Percentiles rank a stretch among this genome's conserved stretches.
Evolutionary conservation across 805 yeast genomes (phyloP).

Genomic region (Myxozyma geophila): DNA sequence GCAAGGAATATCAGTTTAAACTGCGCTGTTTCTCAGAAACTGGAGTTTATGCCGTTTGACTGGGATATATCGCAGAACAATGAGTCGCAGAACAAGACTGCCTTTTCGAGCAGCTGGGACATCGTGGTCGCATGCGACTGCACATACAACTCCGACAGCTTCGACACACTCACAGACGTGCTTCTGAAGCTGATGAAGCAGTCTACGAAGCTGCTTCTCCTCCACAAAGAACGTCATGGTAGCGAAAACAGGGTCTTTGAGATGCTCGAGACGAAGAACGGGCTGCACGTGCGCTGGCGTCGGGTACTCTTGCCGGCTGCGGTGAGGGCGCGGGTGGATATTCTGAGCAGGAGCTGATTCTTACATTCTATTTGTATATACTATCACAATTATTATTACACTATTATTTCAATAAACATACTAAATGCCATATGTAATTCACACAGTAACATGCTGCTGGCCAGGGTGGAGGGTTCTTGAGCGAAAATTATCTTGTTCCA

Average conservation of each 20-base stretch:
- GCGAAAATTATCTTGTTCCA: too few species aligned
- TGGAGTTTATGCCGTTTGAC: constrained; percentile 46
- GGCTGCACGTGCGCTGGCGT: constrained; percentile 14
- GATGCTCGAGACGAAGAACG: constrained; percentile 26
- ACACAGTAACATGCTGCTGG: too few species aligned
- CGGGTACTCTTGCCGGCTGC: constrained; percentile 9
- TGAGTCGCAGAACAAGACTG: constrained; percentile 18
- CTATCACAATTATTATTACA: too few species aligned
- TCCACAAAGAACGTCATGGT: constrained; percentile 44
- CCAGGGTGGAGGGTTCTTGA: too few species aligned
- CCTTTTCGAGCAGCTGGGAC: constrained; percentile 46
- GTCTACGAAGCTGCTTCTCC: constrained; percentile 40
- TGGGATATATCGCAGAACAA: constrained; percentile 45
- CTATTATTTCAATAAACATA: too few species aligned
- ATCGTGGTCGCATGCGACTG: constrained; percentile 51
- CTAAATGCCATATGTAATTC: too few species aligned
- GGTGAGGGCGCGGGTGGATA: constrained; percentile 15
- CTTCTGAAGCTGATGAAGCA: constrained; percentile 31
- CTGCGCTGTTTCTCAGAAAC: background rate
- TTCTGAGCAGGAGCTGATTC: background rate
- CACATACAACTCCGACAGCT: constrained; percentile 51
- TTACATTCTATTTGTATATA: too few species aligned
- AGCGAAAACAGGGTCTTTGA: constrained; percentile 30
- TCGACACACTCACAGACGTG: constrained; percentile 46
- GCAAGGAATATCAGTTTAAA: constrained; percentile 44